Percentiles rank a stretch among this genome's conserved stretches.
phyloP scores from a whole-genome alignment of 192 early-diverging fungal genomes.

The Coemansia sp. region DNA sequence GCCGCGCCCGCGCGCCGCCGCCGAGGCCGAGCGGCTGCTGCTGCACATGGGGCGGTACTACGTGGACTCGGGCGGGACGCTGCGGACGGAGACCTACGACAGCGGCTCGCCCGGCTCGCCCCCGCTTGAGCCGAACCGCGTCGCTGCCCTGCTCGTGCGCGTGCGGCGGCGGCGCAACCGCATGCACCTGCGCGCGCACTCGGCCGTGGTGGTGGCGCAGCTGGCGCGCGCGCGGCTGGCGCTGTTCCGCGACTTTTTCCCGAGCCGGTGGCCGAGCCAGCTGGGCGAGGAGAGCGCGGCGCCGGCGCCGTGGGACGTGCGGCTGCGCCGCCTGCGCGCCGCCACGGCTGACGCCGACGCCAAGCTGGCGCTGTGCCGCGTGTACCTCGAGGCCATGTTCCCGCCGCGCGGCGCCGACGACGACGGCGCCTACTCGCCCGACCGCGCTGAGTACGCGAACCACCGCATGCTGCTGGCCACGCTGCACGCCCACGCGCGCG shows the following conservation, averaged over 20 bases:
- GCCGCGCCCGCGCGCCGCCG: slow-evolving; percentile 31
- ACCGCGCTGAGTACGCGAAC: slow-evolving; percentile 50
- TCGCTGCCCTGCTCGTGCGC: slow-evolving; percentile 47
- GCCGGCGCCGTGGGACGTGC: slow-evolving; percentile 47
- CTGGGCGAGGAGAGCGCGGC: slow-evolving; percentile 25
- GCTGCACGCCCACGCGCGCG: slow-evolving; percentile 41
- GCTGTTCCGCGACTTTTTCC: slow-evolving; percentile 50
- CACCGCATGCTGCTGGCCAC: slow-evolving; percentile 45
- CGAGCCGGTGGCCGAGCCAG: slow-evolving; percentile 51
- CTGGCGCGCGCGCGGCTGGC: slow-evolving; percentile 47
- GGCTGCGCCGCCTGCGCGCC: slow-evolving; percentile 39
- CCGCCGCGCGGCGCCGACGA: slow-evolving; percentile 48
- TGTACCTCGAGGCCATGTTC: slow-evolving; percentile 50
- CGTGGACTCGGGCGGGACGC: slow-evolving; percentile 45
- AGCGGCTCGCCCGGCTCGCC: background rate
- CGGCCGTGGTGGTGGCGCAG: slow-evolving; percentile 45
- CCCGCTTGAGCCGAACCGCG: slow-evolving; percentile 33
- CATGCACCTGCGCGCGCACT: slow-evolving; percentile 48
- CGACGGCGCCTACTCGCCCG: slow-evolving; percentile 30
- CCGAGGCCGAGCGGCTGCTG: slow-evolving; percentile 49
- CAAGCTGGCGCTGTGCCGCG: slow-evolving; percentile 51
- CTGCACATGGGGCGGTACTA: slow-evolving; percentile 52
- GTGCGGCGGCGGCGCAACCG: slow-evolving; percentile 49
- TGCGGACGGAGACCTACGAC: slow-evolving; percentile 30
- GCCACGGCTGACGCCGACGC: slow-evolving; percentile 40